Conservation (phyloP, 2,329 filamentous ascomycete genomes). For the Cladosporium sp. region DNA sequence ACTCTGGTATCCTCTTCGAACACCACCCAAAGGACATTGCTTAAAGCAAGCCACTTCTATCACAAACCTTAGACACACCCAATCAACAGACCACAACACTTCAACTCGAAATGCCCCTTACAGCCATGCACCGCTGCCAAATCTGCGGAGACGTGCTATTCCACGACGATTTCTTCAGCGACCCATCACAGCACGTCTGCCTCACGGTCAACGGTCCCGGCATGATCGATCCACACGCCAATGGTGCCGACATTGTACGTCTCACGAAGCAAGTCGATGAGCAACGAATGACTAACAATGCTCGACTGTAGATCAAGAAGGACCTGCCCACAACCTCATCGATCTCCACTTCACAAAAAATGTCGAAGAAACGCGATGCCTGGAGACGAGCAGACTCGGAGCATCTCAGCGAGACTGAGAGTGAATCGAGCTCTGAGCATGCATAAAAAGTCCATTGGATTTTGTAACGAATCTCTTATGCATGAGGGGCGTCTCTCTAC, state of each 20-base stretch:
- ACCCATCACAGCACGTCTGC: slow-evolving; percentile 11
- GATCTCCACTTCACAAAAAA: neutral
- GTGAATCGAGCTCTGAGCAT: neutral
- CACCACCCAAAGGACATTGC: no score
- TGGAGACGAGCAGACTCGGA: slow-evolving; percentile 3
- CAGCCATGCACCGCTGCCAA: slow-evolving; percentile 16
- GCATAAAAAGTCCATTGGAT: no score
- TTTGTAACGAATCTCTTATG: no score
- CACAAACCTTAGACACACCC: neutral
- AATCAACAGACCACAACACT: neutral
- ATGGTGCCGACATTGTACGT: slow-evolving; percentile 1
- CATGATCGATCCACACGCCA: slow-evolving; percentile 3
- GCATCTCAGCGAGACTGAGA: neutral
- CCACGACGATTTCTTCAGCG: slow-evolving; percentile 21
- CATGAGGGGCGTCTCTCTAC: no score
- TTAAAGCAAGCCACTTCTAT: neutral
- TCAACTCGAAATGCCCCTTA: neutral
- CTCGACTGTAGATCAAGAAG: neutral
- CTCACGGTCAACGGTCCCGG: slow-evolving; percentile 3
- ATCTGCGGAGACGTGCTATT: slow-evolving; percentile 20
- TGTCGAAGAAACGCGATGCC: neutral
- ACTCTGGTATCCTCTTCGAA: no score
- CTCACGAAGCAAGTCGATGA: neutral
- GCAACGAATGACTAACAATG: neutral
- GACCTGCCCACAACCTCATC: neutral